A percentile compares a stretch with the other conserved stretches of the same genome.
Evolutionary conservation across 345 rosid species (phyloP).

Genomic region (Pelargonium nanum): DNA sequence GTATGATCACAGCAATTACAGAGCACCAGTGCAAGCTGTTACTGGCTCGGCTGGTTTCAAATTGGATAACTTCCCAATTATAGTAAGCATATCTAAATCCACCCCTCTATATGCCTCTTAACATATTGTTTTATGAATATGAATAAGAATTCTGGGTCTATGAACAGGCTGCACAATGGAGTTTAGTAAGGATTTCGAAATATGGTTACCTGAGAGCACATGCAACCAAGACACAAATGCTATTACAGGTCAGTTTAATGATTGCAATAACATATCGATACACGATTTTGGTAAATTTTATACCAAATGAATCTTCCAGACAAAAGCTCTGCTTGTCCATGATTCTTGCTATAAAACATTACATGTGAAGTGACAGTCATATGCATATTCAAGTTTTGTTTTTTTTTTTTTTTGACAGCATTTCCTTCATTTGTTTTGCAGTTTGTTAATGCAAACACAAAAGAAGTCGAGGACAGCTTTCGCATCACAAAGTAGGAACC

Average conservation of each 20-base stretch:
- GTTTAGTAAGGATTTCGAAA: constrained; percentile 36
- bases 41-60: constrained; percentile 66
- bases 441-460: constrained; percentile 33
- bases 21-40: constrained; percentile 47
- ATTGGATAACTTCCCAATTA: constrained; percentile 26
- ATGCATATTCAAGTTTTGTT: too few species aligned
- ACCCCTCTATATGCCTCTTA: background rate
- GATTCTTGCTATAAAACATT: background rate
- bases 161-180: constrained; percentile 32
- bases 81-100: constrained; percentile 18
- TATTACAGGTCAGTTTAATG: constrained; percentile 31
- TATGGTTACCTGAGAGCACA: constrained; percentile 42
- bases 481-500: constrained; percentile 23
- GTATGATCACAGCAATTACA: constrained; percentile 44
- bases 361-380: too few species aligned
- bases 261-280: background rate
- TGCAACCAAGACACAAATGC: constrained; percentile 31
- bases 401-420: too few species aligned
- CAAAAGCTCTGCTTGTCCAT: background rate
- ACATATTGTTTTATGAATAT: background rate
- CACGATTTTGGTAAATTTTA: too few species aligned
- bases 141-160: background rate
- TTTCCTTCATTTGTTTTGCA: constrained; percentile 16
- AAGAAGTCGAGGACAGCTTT: constrained; percentile 34
- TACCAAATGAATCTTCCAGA: background rate